Conservation (phyloP, 1,139 yeast genomes). For the Candida sojae region DNA sequence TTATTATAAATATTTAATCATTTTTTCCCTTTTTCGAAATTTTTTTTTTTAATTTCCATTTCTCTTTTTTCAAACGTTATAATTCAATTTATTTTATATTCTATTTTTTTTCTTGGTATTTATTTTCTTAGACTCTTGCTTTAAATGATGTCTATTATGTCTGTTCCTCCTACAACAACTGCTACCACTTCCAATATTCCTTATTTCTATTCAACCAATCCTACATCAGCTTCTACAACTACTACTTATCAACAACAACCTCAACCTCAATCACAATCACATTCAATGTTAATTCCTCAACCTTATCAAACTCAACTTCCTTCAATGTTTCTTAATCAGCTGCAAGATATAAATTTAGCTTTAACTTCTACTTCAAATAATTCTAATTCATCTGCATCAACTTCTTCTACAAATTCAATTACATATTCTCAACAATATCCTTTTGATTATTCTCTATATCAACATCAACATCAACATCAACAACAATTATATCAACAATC, state of each 20-base stretch:
- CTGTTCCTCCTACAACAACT: neutral
- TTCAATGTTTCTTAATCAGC: neutral
- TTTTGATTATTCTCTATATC: neutral
- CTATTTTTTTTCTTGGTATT: neutral
- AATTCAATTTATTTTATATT: no score
- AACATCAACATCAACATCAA: slow-evolving; percentile 1
- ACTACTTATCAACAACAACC: neutral
- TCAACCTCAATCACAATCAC: neutral
- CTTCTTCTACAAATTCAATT: no score
- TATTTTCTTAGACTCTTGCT: neutral
- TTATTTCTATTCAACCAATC: neutral
- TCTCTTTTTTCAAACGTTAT: no score
- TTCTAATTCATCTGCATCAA: no score
- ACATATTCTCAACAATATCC: neutral
- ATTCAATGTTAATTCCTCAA: neutral
- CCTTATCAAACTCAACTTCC: slow-evolving; percentile 2
- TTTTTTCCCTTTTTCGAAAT: no score
- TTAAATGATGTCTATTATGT: neutral
- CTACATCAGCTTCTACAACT: neutral
- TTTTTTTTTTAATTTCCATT: no score
- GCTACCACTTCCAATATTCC: neutral
- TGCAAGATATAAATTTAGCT: neutral
- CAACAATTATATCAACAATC: slow-evolving; percentile 1
- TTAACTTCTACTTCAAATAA: neutral
- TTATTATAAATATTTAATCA: no score